Conservation (phyloP, 148 eudicot species). For the Fagopyrum esculentum region DNA sequence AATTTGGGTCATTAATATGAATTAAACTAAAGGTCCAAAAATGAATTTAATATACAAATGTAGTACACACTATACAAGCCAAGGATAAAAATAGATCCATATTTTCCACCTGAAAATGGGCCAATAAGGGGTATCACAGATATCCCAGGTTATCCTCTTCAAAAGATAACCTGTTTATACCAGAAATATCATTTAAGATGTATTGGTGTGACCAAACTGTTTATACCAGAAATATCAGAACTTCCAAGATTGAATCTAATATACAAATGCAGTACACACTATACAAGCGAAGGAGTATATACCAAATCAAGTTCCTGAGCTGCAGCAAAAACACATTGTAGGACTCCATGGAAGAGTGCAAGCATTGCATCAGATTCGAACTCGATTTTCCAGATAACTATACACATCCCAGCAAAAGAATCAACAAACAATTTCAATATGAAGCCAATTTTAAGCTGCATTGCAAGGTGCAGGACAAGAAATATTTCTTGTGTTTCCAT, state of each 20-base stretch:
- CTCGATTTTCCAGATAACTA: background rate
- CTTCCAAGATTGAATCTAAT: background rate
- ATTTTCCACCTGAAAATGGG: too few relatives aligned
- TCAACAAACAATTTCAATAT: too few relatives aligned
- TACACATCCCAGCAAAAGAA: background rate
- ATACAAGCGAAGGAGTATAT: background rate
- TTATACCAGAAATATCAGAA: background rate
- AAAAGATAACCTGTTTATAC: too few relatives aligned
- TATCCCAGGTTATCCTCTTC: too few relatives aligned
- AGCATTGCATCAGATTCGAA: background rate
- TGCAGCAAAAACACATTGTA: background rate
- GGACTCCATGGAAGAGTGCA: background rate
- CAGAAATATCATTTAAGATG: background rate
- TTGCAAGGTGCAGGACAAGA: too few relatives aligned
- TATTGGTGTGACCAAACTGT: too few relatives aligned
- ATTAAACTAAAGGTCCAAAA: too few relatives aligned
- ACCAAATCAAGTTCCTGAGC: background rate
- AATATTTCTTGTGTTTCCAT: conserved; percentile 9
- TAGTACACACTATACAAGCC: too few relatives aligned
- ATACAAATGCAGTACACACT: background rate
- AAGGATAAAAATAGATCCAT: too few relatives aligned
- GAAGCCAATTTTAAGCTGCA: conserved; percentile 10
- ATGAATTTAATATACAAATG: too few relatives aligned
- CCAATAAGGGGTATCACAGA: too few relatives aligned
- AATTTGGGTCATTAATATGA: too few relatives aligned